Evolutionary conservation across 2,329 filamentous ascomycete species (phyloP).

Genomic region (Grosmannia penicillata): DNA sequence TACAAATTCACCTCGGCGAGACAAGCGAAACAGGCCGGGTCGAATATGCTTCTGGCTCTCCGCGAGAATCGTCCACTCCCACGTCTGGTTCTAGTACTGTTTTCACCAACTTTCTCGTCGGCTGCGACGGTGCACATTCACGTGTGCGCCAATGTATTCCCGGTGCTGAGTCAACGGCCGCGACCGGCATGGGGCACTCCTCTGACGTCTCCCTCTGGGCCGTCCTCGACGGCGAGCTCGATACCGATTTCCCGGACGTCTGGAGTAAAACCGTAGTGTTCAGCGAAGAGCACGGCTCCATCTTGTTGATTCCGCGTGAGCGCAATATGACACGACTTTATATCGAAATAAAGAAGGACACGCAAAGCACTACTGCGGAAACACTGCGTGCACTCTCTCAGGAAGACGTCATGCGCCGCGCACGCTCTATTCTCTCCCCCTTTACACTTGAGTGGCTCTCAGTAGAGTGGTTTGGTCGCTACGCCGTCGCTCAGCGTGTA

Average conservation of each 20-base stretch:
- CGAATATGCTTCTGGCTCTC: too few relatives aligned
- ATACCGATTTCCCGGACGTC: slow-evolving; percentile 59
- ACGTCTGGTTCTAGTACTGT: too few relatives aligned
- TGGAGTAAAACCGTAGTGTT: slow-evolving; percentile 61
- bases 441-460: slow-evolving; percentile 41
- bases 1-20: too few relatives aligned
- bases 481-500: slow-evolving; percentile 55
- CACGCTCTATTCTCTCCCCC: slow-evolving; percentile 40
- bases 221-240: slow-evolving; percentile 54
- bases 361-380: slow-evolving; percentile 13
- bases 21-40: too few relatives aligned
- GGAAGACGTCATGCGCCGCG: slow-evolving; percentile 53
- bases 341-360: slow-evolving; percentile 34
- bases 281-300: slow-evolving; percentile 49
- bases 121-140: slow-evolving; percentile 60
- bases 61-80: too few relatives aligned
- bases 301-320: slow-evolving; percentile 59
- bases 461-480: slow-evolving; percentile 57
- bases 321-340: slow-evolving; percentile 55
- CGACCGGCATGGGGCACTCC: neutral
- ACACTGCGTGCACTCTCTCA: slow-evolving; percentile 10
- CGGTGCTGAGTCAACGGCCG: neutral
- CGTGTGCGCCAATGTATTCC: slow-evolving; percentile 50
- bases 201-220: slow-evolving; percentile 56
- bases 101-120: slow-evolving; percentile 53